Conservation (phyloP, 148 eudicot species). For the Vaccinium myrtillus region DNA sequence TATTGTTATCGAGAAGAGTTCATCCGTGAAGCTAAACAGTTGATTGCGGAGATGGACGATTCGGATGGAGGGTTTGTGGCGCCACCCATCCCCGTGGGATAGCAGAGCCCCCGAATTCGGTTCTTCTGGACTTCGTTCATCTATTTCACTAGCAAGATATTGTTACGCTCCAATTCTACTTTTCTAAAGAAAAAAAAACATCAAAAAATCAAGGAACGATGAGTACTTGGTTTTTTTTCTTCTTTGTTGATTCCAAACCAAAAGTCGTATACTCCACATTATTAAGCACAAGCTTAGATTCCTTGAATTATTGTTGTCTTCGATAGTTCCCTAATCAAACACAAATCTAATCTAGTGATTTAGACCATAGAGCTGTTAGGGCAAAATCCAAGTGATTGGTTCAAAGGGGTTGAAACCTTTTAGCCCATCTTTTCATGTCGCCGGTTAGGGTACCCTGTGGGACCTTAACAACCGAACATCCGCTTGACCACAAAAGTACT, state of each 20-base stretch:
- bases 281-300: slow-evolving; percentile 16
- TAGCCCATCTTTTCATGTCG: slow-evolving; percentile 47
- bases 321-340: slow-evolving; percentile 21
- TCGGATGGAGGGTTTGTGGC: no score
- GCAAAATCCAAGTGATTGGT: slow-evolving; percentile 28
- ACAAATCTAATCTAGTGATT: slow-evolving; percentile 13
- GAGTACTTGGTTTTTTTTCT: not conserved
- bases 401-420: slow-evolving; percentile 31
- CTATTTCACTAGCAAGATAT: not conserved
- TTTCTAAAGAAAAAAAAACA: not conserved
- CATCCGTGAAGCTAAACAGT: no score
- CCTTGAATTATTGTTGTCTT: not conserved
- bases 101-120: not conserved
- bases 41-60: no score
- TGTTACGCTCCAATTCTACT: not conserved
- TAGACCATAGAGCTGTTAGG: slow-evolving; percentile 9
- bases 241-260: slow-evolving; percentile 14
- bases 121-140: not conserved
- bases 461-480: slow-evolving; percentile 25
- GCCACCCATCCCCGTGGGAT: no score
- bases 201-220: no score
- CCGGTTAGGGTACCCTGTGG: slow-evolving; percentile 23
- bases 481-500: slow-evolving; percentile 29
- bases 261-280: not conserved
- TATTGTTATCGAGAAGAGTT: no score